Evolutionary conservation across 441 rosid species (phyloP).

Genomic region (Geranium incanum): DNA sequence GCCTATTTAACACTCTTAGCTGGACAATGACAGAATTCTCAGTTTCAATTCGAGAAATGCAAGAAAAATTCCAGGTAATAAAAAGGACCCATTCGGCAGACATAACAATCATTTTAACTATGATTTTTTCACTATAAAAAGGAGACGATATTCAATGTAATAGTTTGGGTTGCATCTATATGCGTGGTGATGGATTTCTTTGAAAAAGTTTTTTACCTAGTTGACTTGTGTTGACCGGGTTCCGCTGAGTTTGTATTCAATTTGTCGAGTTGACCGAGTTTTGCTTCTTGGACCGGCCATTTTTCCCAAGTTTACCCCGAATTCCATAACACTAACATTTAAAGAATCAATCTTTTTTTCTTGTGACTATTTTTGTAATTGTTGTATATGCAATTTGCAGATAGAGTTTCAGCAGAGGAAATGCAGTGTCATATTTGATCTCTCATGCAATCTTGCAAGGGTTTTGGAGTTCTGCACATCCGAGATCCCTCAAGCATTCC

Average conservation of each 20-base stretch:
- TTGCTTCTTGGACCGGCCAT: no score
- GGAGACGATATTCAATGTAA: not conserved
- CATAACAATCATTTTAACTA: not conserved
- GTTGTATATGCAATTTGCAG: constrained; percentile 29
- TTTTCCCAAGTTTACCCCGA: no score
- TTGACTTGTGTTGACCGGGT: no score
- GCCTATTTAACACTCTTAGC: constrained; percentile 88
- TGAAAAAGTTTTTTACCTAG: not conserved
- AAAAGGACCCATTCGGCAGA: not conserved
- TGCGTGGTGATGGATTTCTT: not conserved
- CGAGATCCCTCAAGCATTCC: constrained; percentile 82
- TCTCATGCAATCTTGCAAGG: constrained; percentile 86
- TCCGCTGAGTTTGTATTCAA: no score
- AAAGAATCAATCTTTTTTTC: not conserved
- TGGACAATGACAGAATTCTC: constrained; percentile 99
- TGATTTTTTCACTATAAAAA: not conserved
- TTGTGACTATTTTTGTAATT: constrained; percentile 9
- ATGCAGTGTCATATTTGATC: constrained; percentile 84
- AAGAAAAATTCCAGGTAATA: constrained; percentile 81
- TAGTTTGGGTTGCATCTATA: constrained; percentile 4
- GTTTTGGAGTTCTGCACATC: constrained; percentile 87
- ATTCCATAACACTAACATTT: not conserved
- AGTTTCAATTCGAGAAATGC: constrained; percentile 90
- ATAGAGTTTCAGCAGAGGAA: constrained; percentile 85
- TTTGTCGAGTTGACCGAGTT: no score